Percentiles rank a stretch among this genome's conserved stretches.
Conservation (phyloP, 2,329 filamentous ascomycete species). For the Huntiella moniliformis region DNA sequence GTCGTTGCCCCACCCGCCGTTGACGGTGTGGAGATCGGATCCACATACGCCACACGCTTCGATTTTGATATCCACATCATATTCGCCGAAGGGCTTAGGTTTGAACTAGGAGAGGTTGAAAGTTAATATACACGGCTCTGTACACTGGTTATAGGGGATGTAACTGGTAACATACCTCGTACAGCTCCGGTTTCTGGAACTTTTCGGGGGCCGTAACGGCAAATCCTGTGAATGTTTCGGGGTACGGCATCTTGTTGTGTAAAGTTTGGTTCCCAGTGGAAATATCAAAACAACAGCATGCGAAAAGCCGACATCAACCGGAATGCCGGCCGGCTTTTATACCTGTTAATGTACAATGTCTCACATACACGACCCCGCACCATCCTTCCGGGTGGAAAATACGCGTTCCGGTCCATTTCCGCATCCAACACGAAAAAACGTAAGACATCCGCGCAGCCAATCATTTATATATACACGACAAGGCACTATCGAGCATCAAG, state of each 20-base stretch:
- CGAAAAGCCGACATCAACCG: neutral
- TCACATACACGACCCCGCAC: too few relatives aligned
- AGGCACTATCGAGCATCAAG: too few relatives aligned
- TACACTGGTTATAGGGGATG: neutral
- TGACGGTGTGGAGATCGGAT: slow-evolving; percentile 48
- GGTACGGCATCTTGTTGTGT: slow-evolving; percentile 18
- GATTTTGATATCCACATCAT: slow-evolving; percentile 69
- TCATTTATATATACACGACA: too few relatives aligned
- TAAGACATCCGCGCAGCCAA: too few relatives aligned
- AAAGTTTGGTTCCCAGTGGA: neutral
- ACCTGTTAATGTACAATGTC: neutral
- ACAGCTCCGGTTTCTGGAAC: slow-evolving; percentile 2
- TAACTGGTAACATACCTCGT: neutral
- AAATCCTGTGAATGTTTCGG: slow-evolving; percentile 42
- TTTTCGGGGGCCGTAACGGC: slow-evolving; percentile 33
- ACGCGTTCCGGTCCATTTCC: too few relatives aligned
- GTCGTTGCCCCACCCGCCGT: slow-evolving; percentile 41
- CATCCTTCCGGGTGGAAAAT: too few relatives aligned
- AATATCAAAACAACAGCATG: neutral
- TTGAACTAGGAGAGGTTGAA: slow-evolving; percentile 34
- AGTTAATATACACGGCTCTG: neutral
- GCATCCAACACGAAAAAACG: too few relatives aligned
- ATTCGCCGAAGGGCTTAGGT: slow-evolving; percentile 65
- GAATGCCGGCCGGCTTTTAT: neutral
- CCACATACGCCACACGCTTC: slow-evolving; percentile 55